Conservation (phyloP, 352 stramenopile genomes). For the Saprolegnia parasitica region DNA sequence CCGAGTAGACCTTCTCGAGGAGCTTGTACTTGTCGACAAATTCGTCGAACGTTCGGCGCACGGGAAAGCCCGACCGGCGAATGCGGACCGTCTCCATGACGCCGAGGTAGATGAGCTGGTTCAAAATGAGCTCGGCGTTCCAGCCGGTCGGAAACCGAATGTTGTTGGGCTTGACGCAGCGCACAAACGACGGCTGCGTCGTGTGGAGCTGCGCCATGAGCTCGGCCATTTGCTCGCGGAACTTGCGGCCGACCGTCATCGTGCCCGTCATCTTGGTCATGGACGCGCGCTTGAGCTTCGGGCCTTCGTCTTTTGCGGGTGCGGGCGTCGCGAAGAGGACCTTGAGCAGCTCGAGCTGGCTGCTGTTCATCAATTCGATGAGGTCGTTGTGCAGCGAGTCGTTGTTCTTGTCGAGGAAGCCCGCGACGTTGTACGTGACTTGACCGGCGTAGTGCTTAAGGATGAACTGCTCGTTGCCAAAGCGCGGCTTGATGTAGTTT, state of each 20-base stretch:
- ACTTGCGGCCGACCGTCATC: constrained; percentile 87
- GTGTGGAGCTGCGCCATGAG: constrained; percentile 81
- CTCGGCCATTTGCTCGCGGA: constrained; percentile 85
- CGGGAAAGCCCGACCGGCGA: constrained; percentile 79
- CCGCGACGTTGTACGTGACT: constrained; percentile 93
- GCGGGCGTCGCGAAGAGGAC: constrained; percentile 60
- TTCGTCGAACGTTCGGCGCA: constrained; percentile 79
- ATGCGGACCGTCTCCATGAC: constrained; percentile 90
- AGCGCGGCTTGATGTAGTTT: constrained; percentile 84
- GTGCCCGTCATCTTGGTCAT: constrained; percentile 88
- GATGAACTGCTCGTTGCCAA: constrained; percentile 92
- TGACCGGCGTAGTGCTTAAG: constrained; percentile 96
- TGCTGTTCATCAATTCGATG: constrained; percentile 83
- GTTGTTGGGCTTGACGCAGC: constrained; percentile 92
- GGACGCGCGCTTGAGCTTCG: constrained; percentile 46
- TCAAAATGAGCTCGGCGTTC: constrained; percentile 83
- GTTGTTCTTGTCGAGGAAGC: constrained; percentile 98
- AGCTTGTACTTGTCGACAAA: constrained; percentile 88
- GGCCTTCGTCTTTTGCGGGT: constrained; percentile 31
- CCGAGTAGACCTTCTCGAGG: constrained; percentile 50
- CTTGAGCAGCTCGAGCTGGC: constrained; percentile 71
- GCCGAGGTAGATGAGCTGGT: constrained; percentile 85
- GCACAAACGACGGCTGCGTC: constrained; percentile 84
- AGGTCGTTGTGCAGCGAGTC: constrained; percentile 93
- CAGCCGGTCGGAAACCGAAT: constrained; percentile 78